Evolutionary conservation across 352 stramenopile species (phyloP), one percentile per base, ranked within the genome.

Genomic region (Phytopythium aichiense): DNA sequence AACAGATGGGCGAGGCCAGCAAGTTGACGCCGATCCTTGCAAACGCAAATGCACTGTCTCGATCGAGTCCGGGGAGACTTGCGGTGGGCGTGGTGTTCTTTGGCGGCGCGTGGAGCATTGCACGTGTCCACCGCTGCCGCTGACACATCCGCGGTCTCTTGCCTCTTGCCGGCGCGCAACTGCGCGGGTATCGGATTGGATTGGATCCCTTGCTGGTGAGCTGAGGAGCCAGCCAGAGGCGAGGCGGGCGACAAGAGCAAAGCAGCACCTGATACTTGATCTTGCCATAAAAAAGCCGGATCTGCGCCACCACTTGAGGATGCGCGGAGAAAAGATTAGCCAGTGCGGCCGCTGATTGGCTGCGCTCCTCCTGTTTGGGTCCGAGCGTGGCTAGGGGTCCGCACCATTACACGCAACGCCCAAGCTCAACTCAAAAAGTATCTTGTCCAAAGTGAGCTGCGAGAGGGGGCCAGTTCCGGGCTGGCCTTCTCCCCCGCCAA

Each of bases 251-350:
- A 42, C 53, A 46, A 40, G 53, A 30, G 31, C 37, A 40, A 57
- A 22, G n/a, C 16, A 28, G 18, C 52, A 66, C 61, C 61, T 66
- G 61, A 66, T 66, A 61, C 38, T 56, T 56, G 51, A 8, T 18
- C 4, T 22, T 1, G 22, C 4, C 50, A 54, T 38, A 54, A 49
- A 48, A 54, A 18, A 49, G 57, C 30, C 57, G 23, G 28, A 31
- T 43, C n/a, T 37, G 4, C 13, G 37, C 52, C 33, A 48, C n/a
- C 23, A 22, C 38, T 37, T 23, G 54, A 25, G 38, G 54, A 60
- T 60, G 48, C 12, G 33, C 45, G 22, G 45, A 66, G 56, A 68
- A 74, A 72, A 74, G 68, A 73, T 73, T 37, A 62, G 66, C 30
- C 38, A 58, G 25, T 15, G 35, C 45, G 59, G 1, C 5, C 63